These are phyloP conservation scores for Scheffersomyces lignosus DNA, from an alignment of 805 yeast species.

Conservation along the genomic window DNA sequence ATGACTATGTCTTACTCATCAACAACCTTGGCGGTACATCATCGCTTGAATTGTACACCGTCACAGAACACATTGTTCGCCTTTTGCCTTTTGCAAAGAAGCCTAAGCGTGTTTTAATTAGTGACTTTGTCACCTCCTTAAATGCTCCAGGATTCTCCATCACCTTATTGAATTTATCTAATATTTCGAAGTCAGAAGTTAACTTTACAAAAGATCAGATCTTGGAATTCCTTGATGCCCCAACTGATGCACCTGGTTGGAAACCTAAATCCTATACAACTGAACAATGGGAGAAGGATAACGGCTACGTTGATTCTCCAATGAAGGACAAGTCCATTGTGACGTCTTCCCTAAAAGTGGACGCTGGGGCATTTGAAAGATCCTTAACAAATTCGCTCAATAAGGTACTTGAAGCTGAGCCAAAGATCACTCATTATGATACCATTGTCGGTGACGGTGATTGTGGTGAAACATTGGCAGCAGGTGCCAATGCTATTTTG, in stretches of 20 bases:
- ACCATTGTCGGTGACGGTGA: constrained; percentile 96
- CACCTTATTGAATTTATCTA: constrained; percentile 71
- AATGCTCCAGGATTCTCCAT: constrained; percentile 91
- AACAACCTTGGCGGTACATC: constrained; percentile 93
- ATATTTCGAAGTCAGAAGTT: constrained; percentile 35
- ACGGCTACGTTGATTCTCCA: constrained; percentile 32
- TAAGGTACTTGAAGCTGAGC: constrained; percentile 50
- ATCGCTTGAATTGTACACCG: constrained; percentile 71
- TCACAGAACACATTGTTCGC: constrained; percentile 58
- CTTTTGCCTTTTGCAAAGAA: constrained; percentile 52
- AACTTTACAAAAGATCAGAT: constrained; percentile 26
- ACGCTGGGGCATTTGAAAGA: constrained; percentile 46
- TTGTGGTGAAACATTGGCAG: constrained; percentile 87
- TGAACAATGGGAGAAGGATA: constrained; percentile 28
- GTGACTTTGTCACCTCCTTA: constrained; percentile 84
- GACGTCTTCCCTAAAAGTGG: constrained; percentile 29
- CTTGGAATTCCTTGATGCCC: constrained; percentile 62
- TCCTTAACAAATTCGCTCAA: constrained; percentile 48
- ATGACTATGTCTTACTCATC: constrained; percentile 68
- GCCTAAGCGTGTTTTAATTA: constrained; percentile 71
- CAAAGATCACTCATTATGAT: constrained; percentile 80
- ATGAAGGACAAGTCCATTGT: constrained; percentile 20
- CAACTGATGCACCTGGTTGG: constrained; percentile 87
- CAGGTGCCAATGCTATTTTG: constrained; percentile 76
- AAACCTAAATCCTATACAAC: constrained; percentile 40